These are phyloP conservation scores for Corchorus olitorius DNA, from an alignment of 345 rosid species.

Conservation along the genomic window DNA sequence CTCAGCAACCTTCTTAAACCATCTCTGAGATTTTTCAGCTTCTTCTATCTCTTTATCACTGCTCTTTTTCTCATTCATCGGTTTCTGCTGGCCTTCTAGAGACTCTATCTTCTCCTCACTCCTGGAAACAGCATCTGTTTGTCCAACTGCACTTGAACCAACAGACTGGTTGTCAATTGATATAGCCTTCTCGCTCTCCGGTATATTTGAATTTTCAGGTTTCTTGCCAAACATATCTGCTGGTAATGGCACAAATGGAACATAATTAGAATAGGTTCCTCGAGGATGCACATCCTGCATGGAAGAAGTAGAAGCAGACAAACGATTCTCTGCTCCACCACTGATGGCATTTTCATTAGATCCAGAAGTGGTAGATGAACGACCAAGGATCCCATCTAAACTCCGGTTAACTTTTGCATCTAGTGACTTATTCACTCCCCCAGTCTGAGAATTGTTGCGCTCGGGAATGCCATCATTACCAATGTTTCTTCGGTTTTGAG, in stretches of 20 bases:
- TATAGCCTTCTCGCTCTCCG: constrained; percentile 30
- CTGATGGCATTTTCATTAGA: constrained; percentile 23
- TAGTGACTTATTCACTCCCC: constrained; percentile 20
- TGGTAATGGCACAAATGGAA: constrained; percentile 82
- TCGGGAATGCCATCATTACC: constrained; percentile 28
- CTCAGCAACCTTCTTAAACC: constrained; percentile 71
- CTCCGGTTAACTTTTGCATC: constrained; percentile 30
- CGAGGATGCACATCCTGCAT: constrained; percentile 35
- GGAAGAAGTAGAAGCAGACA: constrained; percentile 27
- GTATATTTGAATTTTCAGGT: constrained; percentile 35
- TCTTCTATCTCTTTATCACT: constrained; percentile 41
- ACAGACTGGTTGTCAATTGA: constrained; percentile 19
- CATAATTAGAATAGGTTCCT: constrained; percentile 44
- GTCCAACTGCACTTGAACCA: constrained; percentile 27
- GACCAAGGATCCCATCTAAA: constrained; percentile 51
- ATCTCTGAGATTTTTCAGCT: constrained; percentile 59
- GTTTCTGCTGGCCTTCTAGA: constrained; percentile 21
- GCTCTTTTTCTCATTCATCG: constrained; percentile 23
- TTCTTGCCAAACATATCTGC: constrained; percentile 74
- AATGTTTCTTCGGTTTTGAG: constrained; percentile 42
- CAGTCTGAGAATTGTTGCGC: constrained; percentile 21
- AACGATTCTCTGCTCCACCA: constrained; percentile 1
- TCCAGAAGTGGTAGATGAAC: constrained; percentile 32
- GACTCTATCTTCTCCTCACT: constrained; percentile 13
- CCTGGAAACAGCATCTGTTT: constrained; percentile 23